Base-by-base conservation (phyloP, 192 early-diverging fungal species). In the Chytriomyces confervae region DNA sequence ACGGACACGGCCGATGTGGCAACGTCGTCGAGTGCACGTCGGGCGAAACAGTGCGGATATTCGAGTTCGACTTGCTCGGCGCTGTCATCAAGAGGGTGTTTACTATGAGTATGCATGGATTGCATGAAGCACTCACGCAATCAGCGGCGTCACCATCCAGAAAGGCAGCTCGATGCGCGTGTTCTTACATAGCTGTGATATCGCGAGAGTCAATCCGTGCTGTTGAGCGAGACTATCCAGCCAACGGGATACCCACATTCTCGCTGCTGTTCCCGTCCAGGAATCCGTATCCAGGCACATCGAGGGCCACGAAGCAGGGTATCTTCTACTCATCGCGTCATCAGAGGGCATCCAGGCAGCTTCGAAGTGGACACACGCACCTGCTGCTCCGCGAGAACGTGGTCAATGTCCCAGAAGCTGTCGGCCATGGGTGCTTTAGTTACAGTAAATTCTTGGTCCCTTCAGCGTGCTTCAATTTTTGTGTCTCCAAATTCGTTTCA, bases 341-440 rank as follows among this genome's bases (percentile, higher is more conserved):
- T 18, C n/a, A 46, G 60, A 13, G 10, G 72, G 72, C 27, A 62
- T 16, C 45, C 69, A 11, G n/a, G 9, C 16, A 47, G 62, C 7
- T 13, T 46, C 24, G 36, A 6, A 18, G 1, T 44, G 7, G 5
- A 43, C 3, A 29, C 24, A 51, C 71, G 10, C 50, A 84, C 85
- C 80, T 81, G 80, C 50, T 86, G 85, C 36, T 86, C 82, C 20
- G 85, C 79, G 13, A 86, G 69, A 46, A 81, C 79, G 10, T 82
- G 77, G 51, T 86, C 85, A 18, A 86, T 36, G 76, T 80, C 80
- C 85, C 85, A 86, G 61, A 79, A 86, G 10, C 80, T 80, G 75
- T 80, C 82, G 36, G 62, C 46, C 74, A 76, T 76, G 7, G 7
- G 47, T 24, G 53, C 16, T 57, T 57, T 0, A 36, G 36, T 36